Evolutionary conservation across 345 rosid species (phyloP).

Genomic region (Arabis alpina): DNA sequence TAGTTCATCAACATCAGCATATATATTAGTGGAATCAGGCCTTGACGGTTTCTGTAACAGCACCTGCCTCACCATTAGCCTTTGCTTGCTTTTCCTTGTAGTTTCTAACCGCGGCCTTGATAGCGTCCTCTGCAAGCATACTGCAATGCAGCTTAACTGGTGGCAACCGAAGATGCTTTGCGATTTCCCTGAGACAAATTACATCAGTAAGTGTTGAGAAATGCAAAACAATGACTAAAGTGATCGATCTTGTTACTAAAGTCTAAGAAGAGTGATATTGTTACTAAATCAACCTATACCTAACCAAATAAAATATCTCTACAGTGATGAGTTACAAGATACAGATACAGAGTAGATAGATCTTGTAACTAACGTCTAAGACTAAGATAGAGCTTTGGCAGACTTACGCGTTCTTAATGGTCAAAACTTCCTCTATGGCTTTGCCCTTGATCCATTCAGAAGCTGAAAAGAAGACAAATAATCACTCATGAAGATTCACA

Average conservation of each 20-base stretch:
- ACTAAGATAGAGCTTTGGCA: background rate
- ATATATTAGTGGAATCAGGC: slow-evolving; percentile 41
- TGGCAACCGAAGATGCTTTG: slow-evolving; percentile 87
- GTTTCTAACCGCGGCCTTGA: slow-evolving; percentile 83
- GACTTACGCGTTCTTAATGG: slow-evolving; percentile 79
- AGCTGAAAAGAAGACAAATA: slow-evolving; percentile 42
- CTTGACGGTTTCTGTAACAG: slow-evolving; percentile 5
- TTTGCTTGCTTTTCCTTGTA: slow-evolving; percentile 62
- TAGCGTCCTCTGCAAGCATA: slow-evolving; percentile 96
- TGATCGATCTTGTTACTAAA: too few relatives aligned
- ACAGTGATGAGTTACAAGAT: background rate
- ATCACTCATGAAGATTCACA: too few relatives aligned
- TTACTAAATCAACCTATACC: background rate
- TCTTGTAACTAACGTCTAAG: background rate
- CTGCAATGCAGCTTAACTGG: slow-evolving; percentile 96
- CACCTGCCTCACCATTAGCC: slow-evolving; percentile 29
- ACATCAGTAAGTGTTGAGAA: too few relatives aligned
- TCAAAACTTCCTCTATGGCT: slow-evolving; percentile 67
- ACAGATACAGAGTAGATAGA: background rate
- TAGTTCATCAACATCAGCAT: slow-evolving; percentile 6
- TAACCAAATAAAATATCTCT: background rate
- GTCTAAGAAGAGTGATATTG: too few relatives aligned
- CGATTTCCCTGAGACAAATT: slow-evolving; percentile 62
- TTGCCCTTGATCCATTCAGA: slow-evolving; percentile 94
- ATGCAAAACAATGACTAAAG: too few relatives aligned